Conservation (phyloP, 768 basidiomycete species). For the Trametes cubensis region DNA sequence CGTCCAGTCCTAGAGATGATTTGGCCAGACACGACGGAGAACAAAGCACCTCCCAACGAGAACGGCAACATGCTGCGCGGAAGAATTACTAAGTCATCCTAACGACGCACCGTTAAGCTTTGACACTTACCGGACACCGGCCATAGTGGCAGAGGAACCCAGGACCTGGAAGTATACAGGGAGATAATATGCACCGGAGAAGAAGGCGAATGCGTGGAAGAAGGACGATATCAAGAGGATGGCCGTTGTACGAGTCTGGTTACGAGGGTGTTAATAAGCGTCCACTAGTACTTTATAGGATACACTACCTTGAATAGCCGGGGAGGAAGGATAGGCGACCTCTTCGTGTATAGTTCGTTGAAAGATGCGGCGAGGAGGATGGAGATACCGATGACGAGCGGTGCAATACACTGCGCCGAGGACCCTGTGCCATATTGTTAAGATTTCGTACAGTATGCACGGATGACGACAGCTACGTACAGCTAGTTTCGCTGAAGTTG, state of each 20-base stretch:
- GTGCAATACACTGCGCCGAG: conserved; percentile 58
- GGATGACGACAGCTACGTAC: conserved; percentile 42
- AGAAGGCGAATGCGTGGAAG: conserved; percentile 67
- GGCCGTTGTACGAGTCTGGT: conserved; percentile 71
- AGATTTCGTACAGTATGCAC: background rate
- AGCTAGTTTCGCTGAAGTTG: conserved; percentile 66
- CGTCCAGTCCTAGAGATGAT: conserved; percentile 57
- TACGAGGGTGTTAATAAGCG: background rate
- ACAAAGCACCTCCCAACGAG: conserved; percentile 59
- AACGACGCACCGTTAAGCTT: background rate
- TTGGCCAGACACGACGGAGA: conserved; percentile 60
- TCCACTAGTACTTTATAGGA: background rate
- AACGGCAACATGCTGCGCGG: conserved; percentile 68
- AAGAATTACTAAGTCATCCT: background rate
- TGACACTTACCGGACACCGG: conserved; percentile 59
- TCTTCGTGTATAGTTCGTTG: conserved; percentile 63
- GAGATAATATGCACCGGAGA: conserved; percentile 67
- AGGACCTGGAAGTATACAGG: conserved; percentile 81
- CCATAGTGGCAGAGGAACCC: conserved; percentile 70
- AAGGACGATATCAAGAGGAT: conserved; percentile 60
- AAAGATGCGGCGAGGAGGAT: conserved; percentile 53
- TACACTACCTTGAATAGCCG: conserved; percentile 64
- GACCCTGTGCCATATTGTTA: conserved; percentile 62
- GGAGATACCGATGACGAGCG: conserved; percentile 59
- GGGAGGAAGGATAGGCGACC: conserved; percentile 74